Percentiles rank a stretch among this genome's conserved stretches.
Evolutionary conservation across 805 yeast genomes (phyloP).

Genomic region (Metschnikowia sp.): DNA sequence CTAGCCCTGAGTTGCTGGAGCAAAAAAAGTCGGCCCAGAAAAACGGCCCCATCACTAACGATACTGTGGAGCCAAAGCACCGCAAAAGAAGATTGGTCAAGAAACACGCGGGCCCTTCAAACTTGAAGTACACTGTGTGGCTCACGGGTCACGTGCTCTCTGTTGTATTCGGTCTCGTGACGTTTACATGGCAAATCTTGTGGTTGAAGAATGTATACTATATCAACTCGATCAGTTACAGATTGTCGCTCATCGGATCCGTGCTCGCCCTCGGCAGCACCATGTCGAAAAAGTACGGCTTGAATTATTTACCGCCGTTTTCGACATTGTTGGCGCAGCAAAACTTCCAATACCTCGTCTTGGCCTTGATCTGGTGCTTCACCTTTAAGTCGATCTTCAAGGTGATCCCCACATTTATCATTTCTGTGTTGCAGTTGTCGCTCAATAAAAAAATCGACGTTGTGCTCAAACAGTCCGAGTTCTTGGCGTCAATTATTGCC

Average conservation of each 20-base stretch:
- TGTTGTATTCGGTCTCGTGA: slow-evolving; percentile 43
- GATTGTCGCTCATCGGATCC: slow-evolving; percentile 56
- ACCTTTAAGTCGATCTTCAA: slow-evolving; percentile 65
- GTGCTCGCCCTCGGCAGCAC: slow-evolving; percentile 50
- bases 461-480: slow-evolving; percentile 34
- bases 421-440: slow-evolving; percentile 58
- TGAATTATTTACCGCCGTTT: slow-evolving; percentile 55
- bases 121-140: slow-evolving; percentile 51
- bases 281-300: slow-evolving; percentile 56
- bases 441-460: slow-evolving; percentile 37
- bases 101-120: slow-evolving; percentile 28
- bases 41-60: slow-evolving; percentile 10
- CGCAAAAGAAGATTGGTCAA: slow-evolving; percentile 30
- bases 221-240: slow-evolving; percentile 50
- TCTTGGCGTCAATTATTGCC: slow-evolving; percentile 48
- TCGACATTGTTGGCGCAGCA: slow-evolving; percentile 66
- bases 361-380: slow-evolving; percentile 58
- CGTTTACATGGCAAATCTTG: slow-evolving; percentile 35
- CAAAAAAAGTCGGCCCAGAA: not conserved
- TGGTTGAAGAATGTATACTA: slow-evolving; percentile 38
- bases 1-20: not conserved
- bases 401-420: slow-evolving; percentile 54
- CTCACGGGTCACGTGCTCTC: slow-evolving; percentile 51
- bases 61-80: slow-evolving; percentile 12
- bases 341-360: slow-evolving; percentile 65